These are phyloP conservation scores for Blepharisma japonicum DNA, from an alignment of 73 alveolate genomes.

Conservation along the genomic window DNA sequence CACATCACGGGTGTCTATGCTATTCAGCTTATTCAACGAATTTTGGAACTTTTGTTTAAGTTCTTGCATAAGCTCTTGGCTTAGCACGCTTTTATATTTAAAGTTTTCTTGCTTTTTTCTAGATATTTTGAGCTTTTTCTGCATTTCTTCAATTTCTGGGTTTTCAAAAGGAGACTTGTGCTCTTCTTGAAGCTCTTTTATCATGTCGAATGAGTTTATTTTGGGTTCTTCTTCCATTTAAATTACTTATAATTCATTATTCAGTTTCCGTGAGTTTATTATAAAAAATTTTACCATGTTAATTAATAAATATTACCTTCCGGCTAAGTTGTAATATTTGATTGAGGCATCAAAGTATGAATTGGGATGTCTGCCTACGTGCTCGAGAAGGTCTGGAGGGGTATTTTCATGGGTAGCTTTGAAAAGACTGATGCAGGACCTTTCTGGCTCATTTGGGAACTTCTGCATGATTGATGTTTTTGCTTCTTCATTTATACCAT, in stretches of 20 bases:
- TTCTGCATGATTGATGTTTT: constrained; percentile 60
- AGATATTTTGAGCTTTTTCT: background rate
- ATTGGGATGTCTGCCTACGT: constrained; percentile 90
- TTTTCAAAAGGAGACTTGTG: background rate
- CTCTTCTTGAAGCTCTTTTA: background rate
- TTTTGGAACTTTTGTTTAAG: background rate
- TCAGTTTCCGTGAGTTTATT: too few species aligned
- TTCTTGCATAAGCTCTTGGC: constrained; percentile 4
- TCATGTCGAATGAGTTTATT: constrained; percentile 3
- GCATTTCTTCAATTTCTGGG: constrained; percentile 9
- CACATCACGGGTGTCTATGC: constrained; percentile 4
- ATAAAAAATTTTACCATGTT: too few species aligned
- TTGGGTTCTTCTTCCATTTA: too few species aligned
- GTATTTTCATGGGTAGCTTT: constrained; percentile 54
- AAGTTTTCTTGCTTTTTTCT: background rate
- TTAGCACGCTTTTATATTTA: background rate
- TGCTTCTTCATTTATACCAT: constrained; percentile 42
- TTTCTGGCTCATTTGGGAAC: constrained; percentile 64
- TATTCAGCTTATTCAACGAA: background rate
- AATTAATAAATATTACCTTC: too few species aligned
- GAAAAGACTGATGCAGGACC: constrained; percentile 76
- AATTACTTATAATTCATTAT: too few species aligned
- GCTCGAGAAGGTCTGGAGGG: constrained; percentile 49
- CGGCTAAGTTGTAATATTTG: constrained; percentile 10
- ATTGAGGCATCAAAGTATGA: constrained; percentile 63